phyloP scores from a whole-genome alignment of 768 basidiomycete genomes.

The Leccinum variicolor region DNA sequence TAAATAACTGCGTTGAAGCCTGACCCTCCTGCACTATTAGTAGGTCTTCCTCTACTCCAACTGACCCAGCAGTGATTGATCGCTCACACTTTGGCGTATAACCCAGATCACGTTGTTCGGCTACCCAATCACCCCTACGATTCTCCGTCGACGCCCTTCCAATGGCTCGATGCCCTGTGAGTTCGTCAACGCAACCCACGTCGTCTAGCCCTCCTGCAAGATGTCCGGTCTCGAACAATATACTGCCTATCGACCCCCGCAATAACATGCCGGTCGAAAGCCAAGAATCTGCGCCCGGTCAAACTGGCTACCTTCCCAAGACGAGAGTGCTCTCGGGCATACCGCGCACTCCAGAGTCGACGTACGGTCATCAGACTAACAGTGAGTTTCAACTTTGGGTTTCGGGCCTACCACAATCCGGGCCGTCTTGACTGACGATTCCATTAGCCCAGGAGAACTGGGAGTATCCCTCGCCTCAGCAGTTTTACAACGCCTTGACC shows the following conservation, averaged over 20 bases:
- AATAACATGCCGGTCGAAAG: constrained; percentile 14
- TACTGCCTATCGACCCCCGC: not conserved
- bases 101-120: not conserved
- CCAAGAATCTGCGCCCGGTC: constrained; percentile 1
- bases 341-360: constrained; percentile 7
- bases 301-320: not conserved
- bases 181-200: not conserved
- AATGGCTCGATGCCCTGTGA: not conserved
- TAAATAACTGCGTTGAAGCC: not conserved
- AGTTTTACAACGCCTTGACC: constrained; percentile 12
- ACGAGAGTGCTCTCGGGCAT: constrained; percentile 3
- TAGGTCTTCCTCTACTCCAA: not conserved
- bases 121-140: not conserved
- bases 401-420: too few species aligned
- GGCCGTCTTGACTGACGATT: not conserved
- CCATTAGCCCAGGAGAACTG: constrained; percentile 7
- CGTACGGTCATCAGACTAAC: constrained; percentile 10
- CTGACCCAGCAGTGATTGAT: not conserved
- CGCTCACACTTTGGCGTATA: not conserved
- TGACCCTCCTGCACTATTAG: not conserved
- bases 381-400: not conserved
- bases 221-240: constrained; percentile 2
- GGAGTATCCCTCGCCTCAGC: constrained; percentile 13
- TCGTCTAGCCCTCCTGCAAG: constrained; percentile 2
- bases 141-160: not conserved